Evolutionary conservation across 306 rosid species (phyloP).

Genomic region (Hippophae tibetana): DNA sequence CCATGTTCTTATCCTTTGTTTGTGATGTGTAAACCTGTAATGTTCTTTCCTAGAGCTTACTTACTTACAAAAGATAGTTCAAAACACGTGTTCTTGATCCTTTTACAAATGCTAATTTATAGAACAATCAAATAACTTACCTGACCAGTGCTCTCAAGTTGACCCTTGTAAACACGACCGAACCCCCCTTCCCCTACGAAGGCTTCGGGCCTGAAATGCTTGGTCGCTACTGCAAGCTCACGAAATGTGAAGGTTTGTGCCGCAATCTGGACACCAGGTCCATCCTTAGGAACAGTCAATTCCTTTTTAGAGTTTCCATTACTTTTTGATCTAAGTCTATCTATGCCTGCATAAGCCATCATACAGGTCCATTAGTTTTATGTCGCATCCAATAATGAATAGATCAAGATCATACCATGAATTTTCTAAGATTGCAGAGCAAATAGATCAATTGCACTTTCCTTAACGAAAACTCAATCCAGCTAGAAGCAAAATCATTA

Average conservation of each 20-base stretch:
- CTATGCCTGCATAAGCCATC: slow-evolving; percentile 44
- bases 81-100: no score
- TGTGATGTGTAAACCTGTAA: no score
- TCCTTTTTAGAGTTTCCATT: slow-evolving; percentile 61
- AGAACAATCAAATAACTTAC: slow-evolving; percentile 26
- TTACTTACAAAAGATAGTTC: no score
- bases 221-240: slow-evolving; percentile 71
- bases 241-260: slow-evolving; percentile 86
- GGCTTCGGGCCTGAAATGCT: slow-evolving; percentile 66
- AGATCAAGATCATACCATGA: slow-evolving; percentile 5
- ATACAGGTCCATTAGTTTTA: slow-evolving; percentile 21
- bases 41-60: no score
- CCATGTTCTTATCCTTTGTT: no score
- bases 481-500: slow-evolving; percentile 14
- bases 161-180: slow-evolving; percentile 88
- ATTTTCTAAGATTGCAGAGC: neutral
- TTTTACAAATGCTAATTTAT: neutral
- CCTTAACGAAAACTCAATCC: slow-evolving; percentile 8
- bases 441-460: neutral
- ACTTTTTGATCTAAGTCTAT: slow-evolving; percentile 48
- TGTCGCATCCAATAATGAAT: neutral
- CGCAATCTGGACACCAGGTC: slow-evolving; percentile 56
- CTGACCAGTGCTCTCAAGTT: slow-evolving; percentile 70
- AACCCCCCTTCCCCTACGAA: slow-evolving; percentile 94
- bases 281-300: slow-evolving; percentile 48